Conservation (phyloP, 2,329 filamentous ascomycete genomes). For the Teratosphaeria zuluensis region DNA sequence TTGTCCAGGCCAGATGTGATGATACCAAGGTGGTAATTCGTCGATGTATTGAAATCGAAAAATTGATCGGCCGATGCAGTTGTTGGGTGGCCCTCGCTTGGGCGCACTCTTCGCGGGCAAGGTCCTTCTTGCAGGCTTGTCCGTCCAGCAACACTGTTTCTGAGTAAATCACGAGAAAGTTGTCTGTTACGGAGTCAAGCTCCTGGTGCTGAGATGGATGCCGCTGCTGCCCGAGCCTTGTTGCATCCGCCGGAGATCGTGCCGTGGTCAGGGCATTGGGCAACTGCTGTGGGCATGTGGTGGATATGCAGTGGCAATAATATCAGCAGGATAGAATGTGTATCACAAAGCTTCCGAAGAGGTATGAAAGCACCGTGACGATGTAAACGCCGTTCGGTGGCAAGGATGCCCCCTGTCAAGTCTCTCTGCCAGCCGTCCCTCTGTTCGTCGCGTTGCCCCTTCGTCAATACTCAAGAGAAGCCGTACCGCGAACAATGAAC, state of each 20-base stretch:
- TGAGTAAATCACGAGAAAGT: neutral
- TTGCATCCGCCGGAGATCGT: neutral
- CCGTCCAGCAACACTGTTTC: neutral
- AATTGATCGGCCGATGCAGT: neutral
- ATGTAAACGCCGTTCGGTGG: neutral
- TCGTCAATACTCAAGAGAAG: neutral
- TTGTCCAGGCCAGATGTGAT: neutral
- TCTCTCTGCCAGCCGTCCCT: neutral
- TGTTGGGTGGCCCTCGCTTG: neutral
- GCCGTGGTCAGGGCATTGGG: neutral
- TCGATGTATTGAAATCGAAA: neutral
- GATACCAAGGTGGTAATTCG: neutral
- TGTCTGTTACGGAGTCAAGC: neutral
- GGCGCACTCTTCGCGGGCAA: neutral
- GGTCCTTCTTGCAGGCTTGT: neutral
- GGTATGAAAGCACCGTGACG: neutral
- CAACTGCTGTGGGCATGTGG: neutral
- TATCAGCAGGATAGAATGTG: neutral
- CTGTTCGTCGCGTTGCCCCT: neutral
- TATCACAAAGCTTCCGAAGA: neutral
- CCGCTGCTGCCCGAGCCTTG: neutral
- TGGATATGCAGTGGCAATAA: neutral
- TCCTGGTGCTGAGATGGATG: neutral
- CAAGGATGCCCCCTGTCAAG: neutral
- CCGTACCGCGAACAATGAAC: neutral